Conservation (phyloP, 2,329 filamentous ascomycete species). For the Tolypocladium pustulatum region DNA sequence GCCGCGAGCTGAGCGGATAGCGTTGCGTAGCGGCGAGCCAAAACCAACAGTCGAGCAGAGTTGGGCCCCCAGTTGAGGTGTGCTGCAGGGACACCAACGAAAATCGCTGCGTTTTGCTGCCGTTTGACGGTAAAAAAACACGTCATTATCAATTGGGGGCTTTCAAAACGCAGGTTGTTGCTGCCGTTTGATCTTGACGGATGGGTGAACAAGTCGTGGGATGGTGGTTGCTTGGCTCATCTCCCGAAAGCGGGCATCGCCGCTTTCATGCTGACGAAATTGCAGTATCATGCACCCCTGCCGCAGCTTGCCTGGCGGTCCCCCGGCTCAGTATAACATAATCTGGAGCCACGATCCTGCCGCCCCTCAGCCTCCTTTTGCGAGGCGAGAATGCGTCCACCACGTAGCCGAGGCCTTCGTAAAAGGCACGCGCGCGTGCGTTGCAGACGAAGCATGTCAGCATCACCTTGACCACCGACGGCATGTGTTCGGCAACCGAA, state of each 20-base stretch:
- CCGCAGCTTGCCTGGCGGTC: constrained; percentile 10
- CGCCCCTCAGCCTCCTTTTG: constrained; percentile 41
- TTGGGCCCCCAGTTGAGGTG: too few relatives aligned
- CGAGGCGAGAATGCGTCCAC: constrained; percentile 45
- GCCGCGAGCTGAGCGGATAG: neutral
- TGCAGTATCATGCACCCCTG: neutral
- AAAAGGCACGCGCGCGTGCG: constrained; percentile 44
- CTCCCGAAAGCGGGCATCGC: neutral
- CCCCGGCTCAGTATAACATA: constrained; percentile 50
- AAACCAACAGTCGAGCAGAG: neutral
- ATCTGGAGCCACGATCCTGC: constrained; percentile 41
- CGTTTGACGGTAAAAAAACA: neutral
- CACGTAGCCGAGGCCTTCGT: constrained; percentile 47
- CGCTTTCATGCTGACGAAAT: neutral
- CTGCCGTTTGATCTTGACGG: neutral
- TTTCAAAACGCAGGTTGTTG: neutral
- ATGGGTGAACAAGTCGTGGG: neutral
- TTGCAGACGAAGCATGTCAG: constrained; percentile 63
- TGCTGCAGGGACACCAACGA: too few relatives aligned
- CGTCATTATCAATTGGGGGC: neutral
- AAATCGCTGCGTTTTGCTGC: too few relatives aligned
- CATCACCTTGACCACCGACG: constrained; percentile 56
- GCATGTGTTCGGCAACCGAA: constrained; percentile 40
- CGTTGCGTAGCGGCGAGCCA: neutral
- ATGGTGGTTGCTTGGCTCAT: too few relatives aligned